phyloP scores from a whole-genome alignment of 192 early-diverging fungal genomes.

The Thamnidium elegans region DNA sequence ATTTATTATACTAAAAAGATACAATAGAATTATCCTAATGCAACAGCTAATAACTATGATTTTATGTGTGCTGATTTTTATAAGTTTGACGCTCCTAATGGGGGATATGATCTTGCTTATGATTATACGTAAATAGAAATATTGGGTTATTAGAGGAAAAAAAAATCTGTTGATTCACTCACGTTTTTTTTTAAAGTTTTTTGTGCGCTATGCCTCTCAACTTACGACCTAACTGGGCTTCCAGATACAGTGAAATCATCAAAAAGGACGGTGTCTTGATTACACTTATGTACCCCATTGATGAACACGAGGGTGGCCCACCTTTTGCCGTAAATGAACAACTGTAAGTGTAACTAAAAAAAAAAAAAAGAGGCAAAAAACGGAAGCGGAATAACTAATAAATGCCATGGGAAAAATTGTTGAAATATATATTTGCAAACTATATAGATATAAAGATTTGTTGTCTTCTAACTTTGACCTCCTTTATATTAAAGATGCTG shows the following conservation, averaged over 20 bases:
- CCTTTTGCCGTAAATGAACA: slow-evolving; percentile 67
- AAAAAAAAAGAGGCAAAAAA: neutral
- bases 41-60: slow-evolving; percentile 17
- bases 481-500: slow-evolving; percentile 58
- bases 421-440: neutral
- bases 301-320: slow-evolving; percentile 63
- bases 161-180: neutral
- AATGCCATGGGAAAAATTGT: neutral
- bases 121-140: slow-evolving; percentile 68
- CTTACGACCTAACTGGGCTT: slow-evolving; percentile 63
- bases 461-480: slow-evolving; percentile 60
- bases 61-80: slow-evolving; percentile 74
- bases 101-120: slow-evolving; percentile 69
- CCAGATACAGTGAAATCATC: slow-evolving; percentile 62
- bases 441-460: slow-evolving; percentile 26
- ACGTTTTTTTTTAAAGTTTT: slow-evolving; percentile 47
- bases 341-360: slow-evolving; percentile 45
- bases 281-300: slow-evolving; percentile 75
- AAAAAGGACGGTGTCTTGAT: slow-evolving; percentile 66
- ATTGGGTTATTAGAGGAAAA: too few species aligned
- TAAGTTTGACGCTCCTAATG: slow-evolving; percentile 51
- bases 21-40: slow-evolving; percentile 34
- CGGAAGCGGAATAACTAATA: neutral
- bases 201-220: slow-evolving; percentile 72
- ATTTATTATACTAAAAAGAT: neutral